Percentiles rank a stretch among this genome's conserved stretches.
Evolutionary conservation across 768 basidiomycete species (phyloP).

Genomic region (Lepiota brunneoincarnata): DNA sequence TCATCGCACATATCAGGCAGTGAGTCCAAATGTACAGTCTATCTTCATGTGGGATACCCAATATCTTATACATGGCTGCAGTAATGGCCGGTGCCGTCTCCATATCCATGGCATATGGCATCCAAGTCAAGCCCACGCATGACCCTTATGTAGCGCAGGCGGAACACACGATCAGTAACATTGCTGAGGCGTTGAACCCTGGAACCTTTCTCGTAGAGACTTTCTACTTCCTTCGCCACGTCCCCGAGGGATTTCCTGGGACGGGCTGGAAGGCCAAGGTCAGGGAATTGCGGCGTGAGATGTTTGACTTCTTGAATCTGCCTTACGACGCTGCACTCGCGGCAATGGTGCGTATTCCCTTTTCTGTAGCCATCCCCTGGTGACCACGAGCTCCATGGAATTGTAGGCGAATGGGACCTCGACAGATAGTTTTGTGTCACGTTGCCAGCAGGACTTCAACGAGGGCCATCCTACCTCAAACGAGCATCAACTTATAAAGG

Average conservation of each 20-base stretch:
- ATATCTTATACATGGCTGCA: conserved; percentile 1
- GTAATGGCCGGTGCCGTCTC: conserved; percentile 12
- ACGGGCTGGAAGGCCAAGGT: conserved; percentile 39
- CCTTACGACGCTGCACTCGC: too few species aligned
- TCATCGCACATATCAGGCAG: conserved; percentile 23
- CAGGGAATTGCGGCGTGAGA: background rate
- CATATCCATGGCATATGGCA: conserved; percentile 10
- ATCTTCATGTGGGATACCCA: too few species aligned
- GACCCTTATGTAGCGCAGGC: conserved; percentile 10
- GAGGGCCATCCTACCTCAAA: background rate
- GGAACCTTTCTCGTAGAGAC: conserved; percentile 17
- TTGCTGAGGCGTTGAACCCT: background rate
- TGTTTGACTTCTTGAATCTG: background rate
- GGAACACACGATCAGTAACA: background rate
- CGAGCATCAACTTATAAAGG: conserved; percentile 1
- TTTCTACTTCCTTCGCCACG: conserved; percentile 29
- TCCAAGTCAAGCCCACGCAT: conserved; percentile 2
- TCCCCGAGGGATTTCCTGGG: conserved; percentile 49
- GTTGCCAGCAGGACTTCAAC: conserved; percentile 3
- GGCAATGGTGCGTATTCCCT: too few species aligned
- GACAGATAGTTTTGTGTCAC: too few species aligned
- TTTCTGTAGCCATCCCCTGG: background rate
- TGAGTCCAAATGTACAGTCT: conserved; percentile 13
- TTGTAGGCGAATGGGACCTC: too few species aligned
- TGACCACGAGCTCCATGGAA: too few species aligned